phyloP scores from a whole-genome alignment of 495 filamentous ascomycete species.

The Tuber borchii region DNA sequence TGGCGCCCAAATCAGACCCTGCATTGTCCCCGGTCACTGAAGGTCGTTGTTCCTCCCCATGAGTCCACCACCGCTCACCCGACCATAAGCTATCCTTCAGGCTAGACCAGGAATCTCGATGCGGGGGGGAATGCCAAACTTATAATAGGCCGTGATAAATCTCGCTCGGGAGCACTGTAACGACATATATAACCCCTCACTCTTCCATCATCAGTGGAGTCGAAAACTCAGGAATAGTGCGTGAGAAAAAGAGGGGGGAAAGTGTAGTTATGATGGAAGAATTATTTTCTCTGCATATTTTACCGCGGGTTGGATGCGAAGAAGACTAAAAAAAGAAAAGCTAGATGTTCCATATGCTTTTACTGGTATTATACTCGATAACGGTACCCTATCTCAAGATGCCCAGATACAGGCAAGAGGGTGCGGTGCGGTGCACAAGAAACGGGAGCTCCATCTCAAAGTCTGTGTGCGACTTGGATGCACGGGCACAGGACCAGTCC shows the following conservation, averaged over 20 bases:
- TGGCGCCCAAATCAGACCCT: background rate
- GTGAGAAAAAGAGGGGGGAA: background rate
- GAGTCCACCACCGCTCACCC: background rate
- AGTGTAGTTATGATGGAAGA: background rate
- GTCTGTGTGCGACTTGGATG: background rate
- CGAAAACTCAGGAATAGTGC: background rate
- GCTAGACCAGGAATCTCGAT: background rate
- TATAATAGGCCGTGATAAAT: background rate
- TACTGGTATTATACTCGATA: background rate
- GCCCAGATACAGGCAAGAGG: background rate
- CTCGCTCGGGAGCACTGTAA: background rate
- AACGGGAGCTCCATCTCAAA: background rate
- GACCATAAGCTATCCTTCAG: background rate
- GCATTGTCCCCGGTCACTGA: background rate
- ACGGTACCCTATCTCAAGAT: background rate
- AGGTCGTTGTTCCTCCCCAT: background rate
- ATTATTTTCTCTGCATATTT: background rate
- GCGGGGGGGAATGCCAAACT: background rate
- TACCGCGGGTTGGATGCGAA: background rate
- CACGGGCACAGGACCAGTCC: constrained; percentile 2
- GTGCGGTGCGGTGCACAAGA: background rate
- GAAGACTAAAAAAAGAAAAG: background rate
- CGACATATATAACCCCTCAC: background rate
- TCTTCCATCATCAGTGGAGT: background rate
- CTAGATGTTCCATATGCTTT: background rate